Percentiles rank a stretch among this genome's conserved stretches.
Conservation (phyloP, 176 grass and related monocot species). For the Oryza longistaminata region DNA sequence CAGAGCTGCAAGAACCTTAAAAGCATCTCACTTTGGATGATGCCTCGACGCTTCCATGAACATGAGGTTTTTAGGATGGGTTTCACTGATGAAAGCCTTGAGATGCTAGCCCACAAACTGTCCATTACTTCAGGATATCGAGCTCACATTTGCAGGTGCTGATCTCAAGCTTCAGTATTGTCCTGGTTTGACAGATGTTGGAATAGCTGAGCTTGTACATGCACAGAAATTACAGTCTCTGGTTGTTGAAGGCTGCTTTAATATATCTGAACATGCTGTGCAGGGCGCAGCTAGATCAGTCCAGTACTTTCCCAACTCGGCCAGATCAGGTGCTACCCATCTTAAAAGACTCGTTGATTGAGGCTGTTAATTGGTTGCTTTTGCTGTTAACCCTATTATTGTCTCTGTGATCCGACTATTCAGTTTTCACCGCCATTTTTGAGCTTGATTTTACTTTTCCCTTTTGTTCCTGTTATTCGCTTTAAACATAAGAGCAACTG, state of each 20-base stretch:
- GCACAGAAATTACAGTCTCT: conserved; percentile 48
- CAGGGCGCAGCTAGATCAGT: conserved; percentile 42
- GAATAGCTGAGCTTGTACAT: conserved; percentile 25
- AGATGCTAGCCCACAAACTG: conserved; percentile 33
- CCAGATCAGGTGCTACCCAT: no score
- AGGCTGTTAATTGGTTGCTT: no score
- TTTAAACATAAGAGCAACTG: no score
- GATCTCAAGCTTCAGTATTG: conserved; percentile 46
- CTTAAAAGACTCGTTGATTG: no score
- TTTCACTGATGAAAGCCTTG: conserved; percentile 52
- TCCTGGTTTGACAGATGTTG: conserved; percentile 45
- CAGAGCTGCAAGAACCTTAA: conserved; percentile 44
- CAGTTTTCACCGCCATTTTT: no score
- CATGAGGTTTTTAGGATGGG: neutral
- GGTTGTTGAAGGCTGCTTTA: conserved; percentile 40
- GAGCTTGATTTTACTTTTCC: no score
- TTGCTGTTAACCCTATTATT: no score
- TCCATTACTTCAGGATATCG: conserved; percentile 46
- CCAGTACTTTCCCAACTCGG: conserved; percentile 9
- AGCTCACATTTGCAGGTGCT: conserved; percentile 28
- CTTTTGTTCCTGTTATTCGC: no score
- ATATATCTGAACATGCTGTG: conserved; percentile 47
- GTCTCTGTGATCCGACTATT: no score
- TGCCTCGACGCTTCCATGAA: neutral
- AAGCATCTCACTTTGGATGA: conserved; percentile 48